phyloP scores from a whole-genome alignment of 805 yeast genomes.

The Candida dajiaensis region DNA sequence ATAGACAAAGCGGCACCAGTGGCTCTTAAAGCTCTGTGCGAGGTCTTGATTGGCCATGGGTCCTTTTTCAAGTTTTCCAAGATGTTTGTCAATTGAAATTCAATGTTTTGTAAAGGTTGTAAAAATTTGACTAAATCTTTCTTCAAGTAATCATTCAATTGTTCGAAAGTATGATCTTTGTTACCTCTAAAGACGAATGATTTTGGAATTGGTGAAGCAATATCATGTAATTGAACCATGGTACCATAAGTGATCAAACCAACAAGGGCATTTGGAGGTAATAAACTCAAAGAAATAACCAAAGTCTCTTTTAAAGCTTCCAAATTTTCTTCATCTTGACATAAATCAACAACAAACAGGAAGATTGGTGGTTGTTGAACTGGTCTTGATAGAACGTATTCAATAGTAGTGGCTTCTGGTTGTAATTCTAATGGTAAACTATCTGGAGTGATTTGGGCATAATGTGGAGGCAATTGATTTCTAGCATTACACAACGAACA shows the following conservation, averaged over 20 bases:
- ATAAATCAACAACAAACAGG: constrained; percentile 78
- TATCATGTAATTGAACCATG: constrained; percentile 84
- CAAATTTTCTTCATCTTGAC: constrained; percentile 85
- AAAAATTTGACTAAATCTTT: constrained; percentile 52
- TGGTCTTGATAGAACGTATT: constrained; percentile 77
- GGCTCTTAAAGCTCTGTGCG: constrained; percentile 81
- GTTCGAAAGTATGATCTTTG: constrained; percentile 62
- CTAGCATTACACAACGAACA: constrained; percentile 80
- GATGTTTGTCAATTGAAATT: constrained; percentile 73
- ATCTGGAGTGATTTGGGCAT: constrained; percentile 68
- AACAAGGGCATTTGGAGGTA: constrained; percentile 86
- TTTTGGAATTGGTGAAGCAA: constrained; percentile 62
- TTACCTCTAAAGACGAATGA: constrained; percentile 85
- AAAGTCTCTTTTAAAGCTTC: constrained; percentile 78
- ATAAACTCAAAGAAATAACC: constrained; percentile 63
- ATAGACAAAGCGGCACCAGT: constrained; percentile 90
- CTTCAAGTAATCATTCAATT: constrained; percentile 53
- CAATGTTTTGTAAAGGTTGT: constrained; percentile 70
- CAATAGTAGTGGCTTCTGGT: constrained; percentile 67
- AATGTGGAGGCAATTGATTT: constrained; percentile 78
- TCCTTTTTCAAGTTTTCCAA: constrained; percentile 74
- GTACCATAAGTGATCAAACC: constrained; percentile 89
- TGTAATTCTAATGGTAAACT: constrained; percentile 78
- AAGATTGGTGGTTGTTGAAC: constrained; percentile 82
- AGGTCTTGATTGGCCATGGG: constrained; percentile 85